phyloP scores from a whole-genome alignment of 2,329 filamentous ascomycete species.

The Dissoconium aciculare region DNA sequence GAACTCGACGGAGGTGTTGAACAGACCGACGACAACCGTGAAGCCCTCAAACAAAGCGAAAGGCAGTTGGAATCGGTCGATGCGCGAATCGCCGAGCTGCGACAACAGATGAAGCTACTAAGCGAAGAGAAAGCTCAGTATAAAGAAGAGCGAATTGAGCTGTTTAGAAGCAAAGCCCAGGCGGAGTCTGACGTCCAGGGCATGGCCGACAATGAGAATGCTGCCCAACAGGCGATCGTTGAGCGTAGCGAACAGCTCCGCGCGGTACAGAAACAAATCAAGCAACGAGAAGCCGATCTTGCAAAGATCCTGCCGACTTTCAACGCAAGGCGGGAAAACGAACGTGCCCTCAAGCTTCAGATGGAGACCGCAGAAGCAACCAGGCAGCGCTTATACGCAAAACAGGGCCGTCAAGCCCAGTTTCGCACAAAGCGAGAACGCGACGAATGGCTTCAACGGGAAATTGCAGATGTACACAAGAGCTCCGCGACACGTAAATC shows the following conservation, averaged over 20 bases:
- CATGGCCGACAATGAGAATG: conserved; percentile 66
- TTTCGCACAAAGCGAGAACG: conserved; percentile 82
- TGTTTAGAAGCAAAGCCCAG: conserved; percentile 65
- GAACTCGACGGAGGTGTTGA: conserved; percentile 64
- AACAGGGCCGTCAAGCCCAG: conserved; percentile 75
- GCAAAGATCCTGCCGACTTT: conserved; percentile 62
- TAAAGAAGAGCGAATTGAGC: conserved; percentile 77
- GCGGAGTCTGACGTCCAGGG: conserved; percentile 72
- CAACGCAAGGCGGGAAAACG: conserved; percentile 55
- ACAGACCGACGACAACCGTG: conserved; percentile 26
- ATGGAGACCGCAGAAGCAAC: conserved; percentile 63
- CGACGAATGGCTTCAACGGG: conserved; percentile 63
- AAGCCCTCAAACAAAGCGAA: conserved; percentile 54
- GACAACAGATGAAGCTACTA: conserved; percentile 70
- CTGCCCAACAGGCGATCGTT: conserved; percentile 56
- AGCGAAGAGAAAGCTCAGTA: conserved; percentile 73
- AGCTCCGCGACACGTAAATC: conserved; percentile 68
- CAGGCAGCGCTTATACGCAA: conserved; percentile 69
- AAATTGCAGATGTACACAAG: conserved; percentile 65
- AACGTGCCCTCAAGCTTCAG: conserved; percentile 53
- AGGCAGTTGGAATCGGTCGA: conserved; percentile 69
- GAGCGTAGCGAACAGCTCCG: conserved; percentile 59
- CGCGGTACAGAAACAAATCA: conserved; percentile 58
- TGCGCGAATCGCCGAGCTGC: conserved; percentile 61
- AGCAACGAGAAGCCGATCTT: conserved; percentile 61